Percentiles rank a stretch among this genome's conserved stretches.
phyloP scores from a whole-genome alignment of 495 filamentous ascomycete genomes.

The Darksidea phi region DNA sequence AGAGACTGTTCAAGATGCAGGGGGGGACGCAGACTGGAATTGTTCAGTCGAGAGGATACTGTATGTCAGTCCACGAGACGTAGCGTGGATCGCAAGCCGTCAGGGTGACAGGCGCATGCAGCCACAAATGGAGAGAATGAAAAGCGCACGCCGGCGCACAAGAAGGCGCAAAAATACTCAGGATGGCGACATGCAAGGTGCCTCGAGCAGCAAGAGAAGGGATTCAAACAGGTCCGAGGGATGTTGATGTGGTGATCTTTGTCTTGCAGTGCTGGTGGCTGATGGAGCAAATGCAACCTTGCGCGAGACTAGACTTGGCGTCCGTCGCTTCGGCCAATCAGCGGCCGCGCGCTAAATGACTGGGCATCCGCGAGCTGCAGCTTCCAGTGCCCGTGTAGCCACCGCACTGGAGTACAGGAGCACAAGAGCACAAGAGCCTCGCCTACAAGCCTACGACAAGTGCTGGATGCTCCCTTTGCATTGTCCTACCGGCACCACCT shows the following conservation, averaged over 20 bases:
- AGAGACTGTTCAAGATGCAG: slow-evolving; percentile 1
- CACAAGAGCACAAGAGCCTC: not conserved
- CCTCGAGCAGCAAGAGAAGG: not conserved
- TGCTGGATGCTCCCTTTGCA: not conserved
- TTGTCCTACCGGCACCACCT: not conserved
- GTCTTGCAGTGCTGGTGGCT: slow-evolving; percentile 1
- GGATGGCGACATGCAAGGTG: not conserved
- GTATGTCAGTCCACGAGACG: slow-evolving; percentile 23
- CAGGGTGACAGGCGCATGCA: slow-evolving; percentile 19
- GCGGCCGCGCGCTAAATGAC: slow-evolving; percentile 13
- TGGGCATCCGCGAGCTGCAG: slow-evolving; percentile 10
- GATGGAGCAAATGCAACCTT: slow-evolving; percentile 7
- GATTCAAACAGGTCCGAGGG: not conserved
- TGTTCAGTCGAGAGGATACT: slow-evolving; percentile 1
- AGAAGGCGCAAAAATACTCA: not conserved
- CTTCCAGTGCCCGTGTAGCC: no score
- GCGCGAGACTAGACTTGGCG: not conserved
- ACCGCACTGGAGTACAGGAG: not conserved
- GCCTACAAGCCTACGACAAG: not conserved
- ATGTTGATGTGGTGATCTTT: slow-evolving; percentile 28
- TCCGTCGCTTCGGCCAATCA: slow-evolving; percentile 9
- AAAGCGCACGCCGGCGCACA: slow-evolving; percentile 5
- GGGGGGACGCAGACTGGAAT: not conserved
- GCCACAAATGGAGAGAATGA: not conserved
- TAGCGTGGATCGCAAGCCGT: slow-evolving; percentile 16